These are phyloP conservation scores for Penicillium taxi DNA, from an alignment of 495 filamentous ascomycete species.

Conservation along the genomic window DNA sequence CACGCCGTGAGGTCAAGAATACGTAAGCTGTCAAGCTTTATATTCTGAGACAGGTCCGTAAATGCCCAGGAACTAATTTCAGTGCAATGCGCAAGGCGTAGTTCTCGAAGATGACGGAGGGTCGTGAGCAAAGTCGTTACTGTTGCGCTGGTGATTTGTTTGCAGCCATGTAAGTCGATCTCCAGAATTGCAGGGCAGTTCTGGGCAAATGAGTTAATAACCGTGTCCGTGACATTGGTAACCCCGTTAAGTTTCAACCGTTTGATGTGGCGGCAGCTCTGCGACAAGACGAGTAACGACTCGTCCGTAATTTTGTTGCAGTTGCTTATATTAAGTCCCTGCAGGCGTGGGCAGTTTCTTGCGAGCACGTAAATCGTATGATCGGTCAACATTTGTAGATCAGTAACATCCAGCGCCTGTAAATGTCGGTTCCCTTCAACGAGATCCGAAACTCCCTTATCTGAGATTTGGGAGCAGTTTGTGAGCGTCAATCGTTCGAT, in stretches of 20 bases:
- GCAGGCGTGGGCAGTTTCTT: conserved; percentile 70
- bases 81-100: conserved; percentile 76
- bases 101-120: conserved; percentile 74
- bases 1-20: conserved; percentile 93
- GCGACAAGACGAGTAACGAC: conserved; percentile 71
- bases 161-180: conserved; percentile 89
- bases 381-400: conserved; percentile 71
- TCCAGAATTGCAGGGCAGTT: conserved; percentile 89
- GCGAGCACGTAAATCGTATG: conserved; percentile 72
- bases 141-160: conserved; percentile 67
- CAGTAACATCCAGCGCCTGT: conserved; percentile 85
- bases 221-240: conserved; percentile 62
- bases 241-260: conserved; percentile 95
- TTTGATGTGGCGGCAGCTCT: conserved; percentile 79
- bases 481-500: conserved; percentile 92
- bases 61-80: conserved; percentile 81
- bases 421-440: conserved; percentile 72
- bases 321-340: conserved; percentile 87
- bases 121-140: conserved; percentile 69
- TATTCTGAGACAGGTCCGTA: conserved; percentile 60
- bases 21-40: conserved; percentile 74
- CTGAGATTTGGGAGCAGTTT: conserved; percentile 77
- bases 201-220: conserved; percentile 76
- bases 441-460: conserved; percentile 71
- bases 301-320: conserved; percentile 81